Evolutionary conservation across 176 grass and related monocot species (phyloP).

Genomic region (Musa itinerans): DNA sequence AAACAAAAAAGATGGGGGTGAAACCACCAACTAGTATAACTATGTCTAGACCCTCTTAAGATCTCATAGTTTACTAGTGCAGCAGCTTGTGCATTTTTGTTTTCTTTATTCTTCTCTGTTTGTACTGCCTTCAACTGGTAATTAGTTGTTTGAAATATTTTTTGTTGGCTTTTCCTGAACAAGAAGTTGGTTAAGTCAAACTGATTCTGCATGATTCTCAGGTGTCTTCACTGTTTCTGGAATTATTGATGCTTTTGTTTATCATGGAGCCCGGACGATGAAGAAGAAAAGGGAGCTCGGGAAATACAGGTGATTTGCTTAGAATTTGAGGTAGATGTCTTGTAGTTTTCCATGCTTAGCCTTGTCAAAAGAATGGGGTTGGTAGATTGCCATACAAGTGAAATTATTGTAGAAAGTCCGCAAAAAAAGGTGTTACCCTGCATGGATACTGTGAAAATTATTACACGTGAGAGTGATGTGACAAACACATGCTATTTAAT

Average conservation of each 20-base stretch:
- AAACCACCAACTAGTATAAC: too few relatives aligned
- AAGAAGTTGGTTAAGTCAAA: neutral
- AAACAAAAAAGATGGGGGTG: too few relatives aligned
- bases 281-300: slow-evolving; percentile 97
- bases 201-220: slow-evolving; percentile 23
- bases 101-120: too few relatives aligned
- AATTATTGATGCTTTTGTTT: slow-evolving; percentile 94
- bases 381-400: neutral
- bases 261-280: slow-evolving; percentile 73
- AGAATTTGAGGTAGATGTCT: neutral
- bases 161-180: neutral
- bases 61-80: too few relatives aligned
- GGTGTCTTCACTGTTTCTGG: slow-evolving; percentile 90
- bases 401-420: too few relatives aligned
- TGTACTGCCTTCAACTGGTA: neutral
- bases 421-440: neutral
- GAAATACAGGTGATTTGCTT: slow-evolving; percentile 65
- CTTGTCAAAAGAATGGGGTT: neutral
- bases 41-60: too few relatives aligned
- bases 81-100: too few relatives aligned
- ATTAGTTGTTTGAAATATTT: neutral
- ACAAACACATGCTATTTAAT: too few relatives aligned
- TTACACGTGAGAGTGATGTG: neutral
- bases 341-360: neutral
- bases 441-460: neutral